Evolutionary conservation across 108 stramenopile species (phyloP).

Genomic region (Cyclotella atomus): DNA sequence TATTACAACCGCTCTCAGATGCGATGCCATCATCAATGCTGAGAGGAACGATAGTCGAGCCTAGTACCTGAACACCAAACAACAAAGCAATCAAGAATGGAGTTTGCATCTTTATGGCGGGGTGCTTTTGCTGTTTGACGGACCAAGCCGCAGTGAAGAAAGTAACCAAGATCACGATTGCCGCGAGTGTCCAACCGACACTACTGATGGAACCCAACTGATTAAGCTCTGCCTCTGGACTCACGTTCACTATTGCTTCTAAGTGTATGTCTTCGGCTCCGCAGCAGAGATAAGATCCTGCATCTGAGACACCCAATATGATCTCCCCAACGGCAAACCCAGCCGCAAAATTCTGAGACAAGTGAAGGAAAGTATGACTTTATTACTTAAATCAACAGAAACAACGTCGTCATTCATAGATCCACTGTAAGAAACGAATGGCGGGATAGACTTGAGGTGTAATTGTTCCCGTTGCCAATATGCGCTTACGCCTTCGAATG

Average conservation of each 20-base stretch:
- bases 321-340: neutral
- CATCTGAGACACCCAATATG: neutral
- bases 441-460: neutral
- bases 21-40: conserved; percentile 33
- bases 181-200: conserved; percentile 15
- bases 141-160: conserved; percentile 20
- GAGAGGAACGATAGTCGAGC: conserved; percentile 36
- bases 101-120: conserved; percentile 40
- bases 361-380: neutral
- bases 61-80: conserved; percentile 28
- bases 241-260: neutral
- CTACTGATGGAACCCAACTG: conserved; percentile 14
- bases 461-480: neutral
- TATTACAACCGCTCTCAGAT: conserved; percentile 20
- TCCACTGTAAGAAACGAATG: neutral
- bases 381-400: neutral
- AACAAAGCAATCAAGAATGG: conserved; percentile 28
- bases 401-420: neutral
- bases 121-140: conserved; percentile 4
- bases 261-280: neutral
- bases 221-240: conserved; percentile 7
- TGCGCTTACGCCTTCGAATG: neutral
- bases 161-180: conserved; percentile 26
- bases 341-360: neutral
- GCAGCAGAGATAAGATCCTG: neutral